A percentile compares a stretch with the other conserved stretches of the same genome.
Evolutionary conservation across 768 basidiomycete genomes (phyloP).

Genomic region (Suillus cothurnatus): DNA sequence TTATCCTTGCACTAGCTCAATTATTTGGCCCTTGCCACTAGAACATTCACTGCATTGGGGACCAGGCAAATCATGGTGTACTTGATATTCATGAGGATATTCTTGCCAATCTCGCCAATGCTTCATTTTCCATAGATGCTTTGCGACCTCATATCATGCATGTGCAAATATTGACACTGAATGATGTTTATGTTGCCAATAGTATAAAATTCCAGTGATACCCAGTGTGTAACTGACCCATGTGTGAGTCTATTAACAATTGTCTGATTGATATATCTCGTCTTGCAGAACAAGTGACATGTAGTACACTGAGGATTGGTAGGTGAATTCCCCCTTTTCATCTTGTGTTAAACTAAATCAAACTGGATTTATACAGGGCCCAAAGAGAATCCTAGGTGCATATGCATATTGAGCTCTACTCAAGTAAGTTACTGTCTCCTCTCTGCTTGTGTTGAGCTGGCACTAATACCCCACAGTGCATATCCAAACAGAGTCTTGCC

Average conservation of each 20-base stretch:
- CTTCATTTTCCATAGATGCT: conserved; percentile 24
- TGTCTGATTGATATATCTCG: not conserved
- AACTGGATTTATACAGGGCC: conserved; percentile 51
- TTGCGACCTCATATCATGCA: conserved; percentile 85
- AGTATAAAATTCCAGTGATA: conserved; percentile 57
- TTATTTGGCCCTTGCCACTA: conserved; percentile 30
- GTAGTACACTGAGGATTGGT: conserved; percentile 84
- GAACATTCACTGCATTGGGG: conserved; percentile 91
- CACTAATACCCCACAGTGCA: conserved; percentile 34
- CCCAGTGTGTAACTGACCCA: conserved; percentile 94
- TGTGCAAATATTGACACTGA: conserved; percentile 78
- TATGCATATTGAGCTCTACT: conserved; percentile 88
- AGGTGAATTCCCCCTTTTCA: conserved; percentile 45
- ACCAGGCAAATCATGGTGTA: conserved; percentile 81
- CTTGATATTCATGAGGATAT: conserved; percentile 82
- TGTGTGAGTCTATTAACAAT: conserved; percentile 52
- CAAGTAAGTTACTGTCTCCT: conserved; percentile 44
- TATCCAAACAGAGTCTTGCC: conserved; percentile 64
- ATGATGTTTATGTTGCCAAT: conserved; percentile 43
- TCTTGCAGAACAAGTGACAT: conserved; percentile 79
- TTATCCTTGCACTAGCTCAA: not conserved
- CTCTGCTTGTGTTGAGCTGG: not conserved
- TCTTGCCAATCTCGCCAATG: conserved; percentile 37
- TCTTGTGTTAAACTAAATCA: not conserved
- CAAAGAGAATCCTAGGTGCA: conserved; percentile 80